Conservation (phyloP, 2,329 filamentous ascomycete species). For the Aspergillus fructus region DNA sequence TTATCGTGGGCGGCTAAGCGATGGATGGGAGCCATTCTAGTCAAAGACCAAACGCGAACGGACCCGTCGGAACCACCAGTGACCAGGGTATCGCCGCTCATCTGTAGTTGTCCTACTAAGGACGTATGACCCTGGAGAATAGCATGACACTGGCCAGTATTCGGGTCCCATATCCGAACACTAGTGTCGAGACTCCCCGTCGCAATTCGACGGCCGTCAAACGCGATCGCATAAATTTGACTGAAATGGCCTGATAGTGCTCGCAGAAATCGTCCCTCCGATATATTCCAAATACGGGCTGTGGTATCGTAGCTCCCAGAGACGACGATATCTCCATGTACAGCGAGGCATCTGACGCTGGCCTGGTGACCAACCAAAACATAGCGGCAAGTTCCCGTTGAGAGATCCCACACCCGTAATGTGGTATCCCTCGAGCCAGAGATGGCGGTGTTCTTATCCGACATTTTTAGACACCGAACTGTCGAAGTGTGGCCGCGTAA, state of each 20-base stretch:
- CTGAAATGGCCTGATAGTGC: constrained; percentile 94
- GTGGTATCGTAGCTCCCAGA: constrained; percentile 98
- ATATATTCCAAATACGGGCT: constrained; percentile 96
- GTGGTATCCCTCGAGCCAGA: constrained; percentile 96
- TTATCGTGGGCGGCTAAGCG: constrained; percentile 95
- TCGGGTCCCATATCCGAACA: constrained; percentile 93
- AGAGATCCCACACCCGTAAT: constrained; percentile 90
- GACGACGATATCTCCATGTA: constrained; percentile 95
- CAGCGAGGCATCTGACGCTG: constrained; percentile 90
- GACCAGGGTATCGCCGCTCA: constrained; percentile 90
- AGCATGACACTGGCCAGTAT: constrained; percentile 80
- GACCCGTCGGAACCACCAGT: constrained; percentile 96
- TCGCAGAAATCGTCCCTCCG: constrained; percentile 85
- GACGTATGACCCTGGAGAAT: constrained; percentile 97
- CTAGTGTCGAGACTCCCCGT: constrained; percentile 96
- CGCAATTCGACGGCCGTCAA: constrained; percentile 88
- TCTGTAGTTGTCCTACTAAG: constrained; percentile 91
- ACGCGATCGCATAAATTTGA: constrained; percentile 98
- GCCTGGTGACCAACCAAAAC: constrained; percentile 93
- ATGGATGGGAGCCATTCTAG: constrained; percentile 88
- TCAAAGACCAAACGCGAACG: constrained; percentile 92
- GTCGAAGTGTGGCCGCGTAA: constrained; percentile 95
- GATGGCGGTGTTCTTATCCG: constrained; percentile 87
- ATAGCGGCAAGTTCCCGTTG: constrained; percentile 82
- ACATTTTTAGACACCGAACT: constrained; percentile 97